Evolutionary conservation across 495 filamentous ascomycete genomes (phyloP), one percentile per base, ranked within the genome.

Genomic region (Darksidea phi): DNA sequence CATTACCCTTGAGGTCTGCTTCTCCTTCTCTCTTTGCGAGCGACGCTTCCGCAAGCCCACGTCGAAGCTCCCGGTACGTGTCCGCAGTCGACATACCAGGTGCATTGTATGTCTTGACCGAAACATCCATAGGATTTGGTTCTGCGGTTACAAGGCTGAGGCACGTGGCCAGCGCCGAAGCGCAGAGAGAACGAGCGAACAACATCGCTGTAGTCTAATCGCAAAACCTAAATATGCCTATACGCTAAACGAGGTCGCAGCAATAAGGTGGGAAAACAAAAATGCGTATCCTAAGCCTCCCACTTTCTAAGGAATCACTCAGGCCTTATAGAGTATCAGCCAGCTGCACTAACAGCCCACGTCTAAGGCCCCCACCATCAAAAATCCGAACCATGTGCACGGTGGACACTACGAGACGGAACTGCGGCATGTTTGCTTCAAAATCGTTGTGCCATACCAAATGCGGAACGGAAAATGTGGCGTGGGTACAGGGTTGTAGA

Each of bases 41-140:
- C 24, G 1, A 6, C 10, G 59, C 52, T 38, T 43, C 34, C 6
- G 32, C 26, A 25, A 63, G 42, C 26, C n/a, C 59, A 28, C 59
- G 17, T 21, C 52, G 42, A 32, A 63, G 37, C 12, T 45, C 52
- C 10, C 24, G 43, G 25, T 51, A 48, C 15, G 59, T 63, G 17
- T 56, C 53, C 10, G 4, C 41, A 1, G 32, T 46, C 1, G 59
- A 63, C 13, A n/a, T 32, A 11, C 59, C 59, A 1, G 59, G 59
- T 1, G 53, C 53, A 25, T 57, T 56, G 28, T n/a, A 24, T 28
- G 38, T 18, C 2, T 41, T 49, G 52, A 61, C 41, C 17, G 20
- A 34, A 20, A 18, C n/a, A 17, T 51, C 56, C 10, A 59, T 13
- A 6, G 57, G 37, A 4, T 42, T 15, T 24, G 43, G 7, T 7